Evolutionary conservation across 2,329 filamentous ascomycete species (phyloP).

Genomic region (Acephala macrosclerotiorum): DNA sequence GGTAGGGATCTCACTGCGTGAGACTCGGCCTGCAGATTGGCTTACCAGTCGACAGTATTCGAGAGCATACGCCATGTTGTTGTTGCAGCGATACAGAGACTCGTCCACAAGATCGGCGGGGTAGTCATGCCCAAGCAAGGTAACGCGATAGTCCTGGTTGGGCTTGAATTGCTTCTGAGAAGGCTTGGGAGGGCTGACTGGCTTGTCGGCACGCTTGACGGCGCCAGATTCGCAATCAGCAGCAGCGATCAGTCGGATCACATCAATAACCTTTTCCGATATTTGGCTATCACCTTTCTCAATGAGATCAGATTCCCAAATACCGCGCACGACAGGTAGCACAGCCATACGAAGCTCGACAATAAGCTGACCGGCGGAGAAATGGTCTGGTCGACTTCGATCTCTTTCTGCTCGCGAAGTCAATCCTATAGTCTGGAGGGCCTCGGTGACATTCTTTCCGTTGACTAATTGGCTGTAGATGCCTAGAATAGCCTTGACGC

Average conservation of each 20-base stretch:
- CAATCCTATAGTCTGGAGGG: conserved; percentile 66
- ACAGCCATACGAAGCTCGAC: conserved; percentile 86
- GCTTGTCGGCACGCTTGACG: conserved; percentile 66
- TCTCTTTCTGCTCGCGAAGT: conserved; percentile 60
- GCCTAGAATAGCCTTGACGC: conserved; percentile 83
- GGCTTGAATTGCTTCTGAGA: conserved; percentile 57
- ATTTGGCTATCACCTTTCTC: conserved; percentile 82
- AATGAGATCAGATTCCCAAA: conserved; percentile 87
- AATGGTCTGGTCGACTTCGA: conserved; percentile 64
- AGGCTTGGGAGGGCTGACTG: conserved; percentile 49
- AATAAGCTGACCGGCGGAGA: conserved; percentile 77
- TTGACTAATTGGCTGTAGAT: conserved; percentile 81
- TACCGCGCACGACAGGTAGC: conserved; percentile 74
- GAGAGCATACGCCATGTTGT: conserved; percentile 62
- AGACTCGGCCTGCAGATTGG: conserved; percentile 56
- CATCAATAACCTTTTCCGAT: conserved; percentile 81
- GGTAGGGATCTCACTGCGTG: conserved; percentile 72
- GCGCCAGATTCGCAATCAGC: conserved; percentile 78
- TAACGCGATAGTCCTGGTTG: conserved; percentile 54
- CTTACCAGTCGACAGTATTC: conserved; percentile 79
- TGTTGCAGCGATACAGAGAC: conserved; percentile 83
- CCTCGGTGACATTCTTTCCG: conserved; percentile 82
- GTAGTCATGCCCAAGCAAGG: conserved; percentile 53
- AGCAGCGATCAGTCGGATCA: conserved; percentile 78
- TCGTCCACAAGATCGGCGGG: conserved; percentile 74